These are phyloP conservation scores for Rhizophagus clarus DNA, from an alignment of 192 early-diverging fungal genomes.

Conservation along the genomic window DNA sequence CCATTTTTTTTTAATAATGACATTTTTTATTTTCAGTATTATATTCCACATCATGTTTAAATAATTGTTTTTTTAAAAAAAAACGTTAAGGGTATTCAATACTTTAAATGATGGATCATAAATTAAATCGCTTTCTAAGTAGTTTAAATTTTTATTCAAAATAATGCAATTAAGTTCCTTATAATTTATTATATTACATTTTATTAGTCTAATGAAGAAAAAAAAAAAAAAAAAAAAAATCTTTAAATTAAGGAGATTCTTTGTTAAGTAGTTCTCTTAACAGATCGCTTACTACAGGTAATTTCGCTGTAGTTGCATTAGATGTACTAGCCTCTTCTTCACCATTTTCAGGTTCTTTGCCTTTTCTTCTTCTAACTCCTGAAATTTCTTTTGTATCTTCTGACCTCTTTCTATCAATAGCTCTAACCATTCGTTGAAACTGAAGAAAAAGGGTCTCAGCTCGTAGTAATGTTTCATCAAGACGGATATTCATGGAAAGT, in stretches of 20 bases:
- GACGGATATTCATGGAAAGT: slow-evolving; percentile 71
- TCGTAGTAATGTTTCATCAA: slow-evolving; percentile 75
- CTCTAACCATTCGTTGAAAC: slow-evolving; percentile 53
- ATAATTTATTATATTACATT: too few relatives aligned
- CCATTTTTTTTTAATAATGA: too few relatives aligned
- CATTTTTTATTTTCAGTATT: too few relatives aligned
- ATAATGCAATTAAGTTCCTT: too few relatives aligned
- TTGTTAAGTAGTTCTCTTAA: background rate
- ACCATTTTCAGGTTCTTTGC: background rate
- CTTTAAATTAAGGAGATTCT: background rate
- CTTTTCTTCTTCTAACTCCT: background rate
- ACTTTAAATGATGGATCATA: too few relatives aligned
- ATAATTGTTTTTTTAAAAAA: too few relatives aligned
- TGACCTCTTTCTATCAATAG: slow-evolving; percentile 45
- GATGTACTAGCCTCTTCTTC: background rate
- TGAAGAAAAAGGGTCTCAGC: slow-evolving; percentile 77
- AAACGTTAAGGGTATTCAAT: too few relatives aligned
- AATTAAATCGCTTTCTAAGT: too few relatives aligned
- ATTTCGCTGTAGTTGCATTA: background rate
- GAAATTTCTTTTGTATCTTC: background rate
- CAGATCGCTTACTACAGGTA: background rate
- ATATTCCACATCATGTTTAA: too few relatives aligned
- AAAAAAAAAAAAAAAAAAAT: too few relatives aligned
- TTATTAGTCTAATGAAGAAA: too few relatives aligned
- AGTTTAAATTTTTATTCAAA: too few relatives aligned